These are phyloP conservation scores for Acorus calamus DNA, from an alignment of 106 monocot species.

Conservation along the genomic window DNA sequence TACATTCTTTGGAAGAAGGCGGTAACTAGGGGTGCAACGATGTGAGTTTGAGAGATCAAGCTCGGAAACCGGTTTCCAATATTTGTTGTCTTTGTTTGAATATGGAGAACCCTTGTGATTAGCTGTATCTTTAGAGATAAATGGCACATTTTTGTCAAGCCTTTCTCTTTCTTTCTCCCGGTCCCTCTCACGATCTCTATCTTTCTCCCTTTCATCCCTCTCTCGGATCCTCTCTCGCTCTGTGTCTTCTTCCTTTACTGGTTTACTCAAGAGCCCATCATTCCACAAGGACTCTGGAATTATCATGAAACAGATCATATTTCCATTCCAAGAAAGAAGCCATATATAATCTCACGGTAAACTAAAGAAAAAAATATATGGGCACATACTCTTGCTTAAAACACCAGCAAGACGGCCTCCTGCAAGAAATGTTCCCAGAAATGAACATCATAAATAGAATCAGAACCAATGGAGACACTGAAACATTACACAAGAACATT, in stretches of 20 bases:
- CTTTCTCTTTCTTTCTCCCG: slow-evolving; percentile 60
- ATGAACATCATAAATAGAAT: background rate
- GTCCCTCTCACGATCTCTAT: slow-evolving; percentile 61
- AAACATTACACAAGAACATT: no score
- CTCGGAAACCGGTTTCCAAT: slow-evolving; percentile 1
- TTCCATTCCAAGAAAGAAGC: background rate
- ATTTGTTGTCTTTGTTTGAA: slow-evolving; percentile 55
- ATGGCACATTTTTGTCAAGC: slow-evolving; percentile 30
- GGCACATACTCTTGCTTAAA: slow-evolving; percentile 64
- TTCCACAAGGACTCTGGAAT: slow-evolving; percentile 22
- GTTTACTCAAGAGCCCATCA: slow-evolving; percentile 46
- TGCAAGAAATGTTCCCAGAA: slow-evolving; percentile 20
- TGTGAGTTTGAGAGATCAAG: slow-evolving; percentile 5
- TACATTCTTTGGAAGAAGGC: slow-evolving; percentile 6
- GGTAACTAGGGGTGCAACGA: slow-evolving; percentile 2
- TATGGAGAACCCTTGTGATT: slow-evolving; percentile 39
- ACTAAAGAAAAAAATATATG: slow-evolving; percentile 6
- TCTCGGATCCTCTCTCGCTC: slow-evolving; percentile 56
- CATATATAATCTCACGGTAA: background rate
- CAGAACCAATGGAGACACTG: no score
- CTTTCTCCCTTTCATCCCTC: slow-evolving; percentile 57
- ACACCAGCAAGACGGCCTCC: slow-evolving; percentile 72
- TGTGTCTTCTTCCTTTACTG: slow-evolving; percentile 62
- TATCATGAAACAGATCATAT: slow-evolving; percentile 2
- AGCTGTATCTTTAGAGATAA: slow-evolving; percentile 39